Evolutionary conservation across 352 stramenopile species (phyloP), one percentile per base, ranked within the genome.

Genomic region (Pythium rishiriense): DNA sequence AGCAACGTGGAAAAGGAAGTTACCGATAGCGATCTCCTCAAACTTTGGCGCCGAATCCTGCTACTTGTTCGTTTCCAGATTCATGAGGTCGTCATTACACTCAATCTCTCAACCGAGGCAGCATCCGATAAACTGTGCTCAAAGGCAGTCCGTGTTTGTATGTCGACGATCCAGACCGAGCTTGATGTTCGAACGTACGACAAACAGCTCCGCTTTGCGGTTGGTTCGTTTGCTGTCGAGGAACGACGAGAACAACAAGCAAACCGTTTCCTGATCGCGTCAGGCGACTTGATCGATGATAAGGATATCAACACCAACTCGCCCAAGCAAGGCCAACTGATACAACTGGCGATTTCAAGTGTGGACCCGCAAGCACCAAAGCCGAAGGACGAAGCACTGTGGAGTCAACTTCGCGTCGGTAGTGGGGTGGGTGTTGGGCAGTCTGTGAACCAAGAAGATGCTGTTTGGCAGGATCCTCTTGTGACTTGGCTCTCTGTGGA

Each of bases 191-290:
- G 85, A 24, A 83, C 80, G 0, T 93, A 86, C 29, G 86, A 95
- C 46, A 80, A 76, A 41, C 74, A 73, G 26, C 49, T 93, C 7
- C 81, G 90, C 24, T 93, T 95, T 54, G 79, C 66, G 17, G 69
- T 95, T 4, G 86, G 83, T 2, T 90, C 83, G 11, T 86, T 93
- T 41, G 73, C 78, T 3, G 75, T 93, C 19, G 83, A 93, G 73
- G 84, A 95, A 39, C 60, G 48, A 15, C 50, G 55, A 7, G 37
- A 53, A 17, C 29, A 26, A 33, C 19, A 33, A 1, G 21, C 29
- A 12, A 66, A 29, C 37, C 60, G 66, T 3, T 73, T 69, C 35
- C 62, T 93, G 5, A 79, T 93, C 66, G 81, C 78, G 31, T 93
- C 84, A 10, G 84, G 82, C 4, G 61, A 68, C 37, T 26, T 58